Percentiles rank a stretch among this genome's conserved stretches.
Conservation (phyloP, 2,329 filamentous ascomycete genomes). For the Trichoderma sp. region DNA sequence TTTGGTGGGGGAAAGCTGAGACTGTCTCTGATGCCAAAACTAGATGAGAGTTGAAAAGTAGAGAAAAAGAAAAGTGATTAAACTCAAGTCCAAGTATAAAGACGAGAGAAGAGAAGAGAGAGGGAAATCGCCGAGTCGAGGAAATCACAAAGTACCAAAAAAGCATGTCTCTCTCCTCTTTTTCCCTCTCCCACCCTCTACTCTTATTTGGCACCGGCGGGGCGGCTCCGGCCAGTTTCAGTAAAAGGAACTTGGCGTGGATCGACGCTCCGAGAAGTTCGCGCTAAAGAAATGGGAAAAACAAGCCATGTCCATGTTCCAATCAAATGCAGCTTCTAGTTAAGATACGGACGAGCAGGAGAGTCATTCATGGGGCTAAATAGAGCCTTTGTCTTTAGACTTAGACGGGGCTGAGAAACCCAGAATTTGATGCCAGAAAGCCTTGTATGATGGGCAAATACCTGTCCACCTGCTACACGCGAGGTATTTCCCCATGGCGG, state of each 20-base stretch:
- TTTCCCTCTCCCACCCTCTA: neutral
- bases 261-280: conserved; percentile 11
- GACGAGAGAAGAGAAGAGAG: neutral
- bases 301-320: neutral
- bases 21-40: neutral
- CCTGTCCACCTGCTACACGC: neutral
- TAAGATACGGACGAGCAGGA: neutral
- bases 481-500: neutral
- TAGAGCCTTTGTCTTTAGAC: neutral
- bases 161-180: neutral
- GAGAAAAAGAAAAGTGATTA: neutral
- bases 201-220: conserved; percentile 12
- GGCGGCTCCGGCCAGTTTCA: conserved; percentile 16
- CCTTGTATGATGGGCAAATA: neutral
- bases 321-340: neutral
- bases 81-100: neutral
- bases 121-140: neutral
- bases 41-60: neutral
- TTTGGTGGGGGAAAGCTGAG: neutral
- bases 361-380: neutral
- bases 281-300: neutral
- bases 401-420: neutral
- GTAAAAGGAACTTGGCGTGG: conserved; percentile 6
- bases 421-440: neutral
- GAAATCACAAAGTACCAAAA: neutral